These are phyloP conservation scores for Dorcoceras hygrometricum DNA, from an alignment of 257 asterid genomes.

Conservation along the genomic window DNA sequence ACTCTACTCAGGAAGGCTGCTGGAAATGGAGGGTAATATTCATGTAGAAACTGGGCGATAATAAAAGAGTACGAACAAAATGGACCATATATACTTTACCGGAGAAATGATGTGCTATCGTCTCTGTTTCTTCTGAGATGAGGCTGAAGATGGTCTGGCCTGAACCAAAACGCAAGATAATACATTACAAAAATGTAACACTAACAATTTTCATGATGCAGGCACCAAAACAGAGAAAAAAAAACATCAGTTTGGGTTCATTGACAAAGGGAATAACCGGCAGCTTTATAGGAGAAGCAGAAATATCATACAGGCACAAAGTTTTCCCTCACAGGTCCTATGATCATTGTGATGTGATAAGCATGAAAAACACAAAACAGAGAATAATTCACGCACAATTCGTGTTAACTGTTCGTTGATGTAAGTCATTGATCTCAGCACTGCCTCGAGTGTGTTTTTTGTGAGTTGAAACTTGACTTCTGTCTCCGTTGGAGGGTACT, in stretches of 20 bases:
- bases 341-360: background rate
- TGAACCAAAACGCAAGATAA: conserved; percentile 19
- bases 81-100: too few species aligned
- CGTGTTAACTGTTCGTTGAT: conserved; percentile 33
- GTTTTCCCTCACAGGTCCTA: background rate
- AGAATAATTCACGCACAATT: conserved; percentile 24
- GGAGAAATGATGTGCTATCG: conserved; percentile 13
- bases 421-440: conserved; percentile 45
- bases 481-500: conserved; percentile 34
- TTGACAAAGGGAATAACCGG: background rate
- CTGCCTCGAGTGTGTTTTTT: conserved; percentile 42
- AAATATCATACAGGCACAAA: background rate
- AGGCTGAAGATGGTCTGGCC: conserved; percentile 29
- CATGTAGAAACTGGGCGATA: background rate
- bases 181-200: background rate
- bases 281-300: background rate
- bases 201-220: background rate
- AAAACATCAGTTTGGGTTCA: background rate
- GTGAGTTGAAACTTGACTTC: conserved; percentile 49
- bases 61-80: background rate
- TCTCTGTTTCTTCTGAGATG: conserved; percentile 31
- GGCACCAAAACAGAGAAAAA: background rate
- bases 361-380: background rate
- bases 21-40: too few species aligned
- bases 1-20: too few species aligned